Evolutionary conservation across 495 filamentous ascomycete genomes (phyloP).

Genomic region (Podospora australis): DNA sequence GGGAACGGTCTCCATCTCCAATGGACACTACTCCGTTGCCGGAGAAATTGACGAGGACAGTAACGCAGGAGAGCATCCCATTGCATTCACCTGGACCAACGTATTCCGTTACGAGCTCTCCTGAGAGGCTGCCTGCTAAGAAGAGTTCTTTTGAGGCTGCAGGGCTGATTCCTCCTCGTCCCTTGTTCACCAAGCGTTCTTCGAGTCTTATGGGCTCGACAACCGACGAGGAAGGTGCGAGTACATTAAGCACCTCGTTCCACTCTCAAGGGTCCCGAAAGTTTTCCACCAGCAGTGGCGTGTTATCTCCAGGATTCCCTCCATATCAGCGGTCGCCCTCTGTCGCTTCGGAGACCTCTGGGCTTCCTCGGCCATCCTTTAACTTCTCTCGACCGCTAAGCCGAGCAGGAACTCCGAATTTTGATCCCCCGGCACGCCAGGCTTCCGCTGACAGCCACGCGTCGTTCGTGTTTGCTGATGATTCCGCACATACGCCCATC

Average conservation of each 20-base stretch:
- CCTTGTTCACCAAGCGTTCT: constrained; percentile 40
- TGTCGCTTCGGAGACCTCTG: constrained; percentile 65
- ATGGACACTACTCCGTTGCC: constrained; percentile 15
- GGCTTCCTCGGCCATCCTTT: constrained; percentile 65
- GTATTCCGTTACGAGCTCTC: constrained; percentile 23
- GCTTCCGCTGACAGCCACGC: constrained; percentile 56
- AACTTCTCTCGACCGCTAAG: constrained; percentile 93
- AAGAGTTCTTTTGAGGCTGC: constrained; percentile 34
- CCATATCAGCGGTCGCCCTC: constrained; percentile 69
- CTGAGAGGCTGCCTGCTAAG: constrained; percentile 34
- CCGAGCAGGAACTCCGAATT: constrained; percentile 60
- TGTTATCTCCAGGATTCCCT: constrained; percentile 50
- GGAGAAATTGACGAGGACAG: constrained; percentile 11
- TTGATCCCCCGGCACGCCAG: constrained; percentile 53
- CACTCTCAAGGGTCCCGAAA: constrained; percentile 46
- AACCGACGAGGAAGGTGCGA: constrained; percentile 32
- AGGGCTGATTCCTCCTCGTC: constrained; percentile 36
- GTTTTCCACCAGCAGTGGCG: constrained; percentile 58
- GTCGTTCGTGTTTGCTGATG: constrained; percentile 53
- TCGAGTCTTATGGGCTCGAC: constrained; percentile 40
- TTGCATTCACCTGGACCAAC: constrained; percentile 18
- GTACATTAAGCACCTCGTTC: constrained; percentile 33
- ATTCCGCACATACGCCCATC: constrained; percentile 55
- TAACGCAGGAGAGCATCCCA: constrained; percentile 15
- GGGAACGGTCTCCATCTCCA: constrained; percentile 39